A percentile compares a stretch with the other conserved stretches of the same genome.
Conservation (phyloP, 176 grass and related monocot genomes). For the Oryza glaberrima region DNA sequence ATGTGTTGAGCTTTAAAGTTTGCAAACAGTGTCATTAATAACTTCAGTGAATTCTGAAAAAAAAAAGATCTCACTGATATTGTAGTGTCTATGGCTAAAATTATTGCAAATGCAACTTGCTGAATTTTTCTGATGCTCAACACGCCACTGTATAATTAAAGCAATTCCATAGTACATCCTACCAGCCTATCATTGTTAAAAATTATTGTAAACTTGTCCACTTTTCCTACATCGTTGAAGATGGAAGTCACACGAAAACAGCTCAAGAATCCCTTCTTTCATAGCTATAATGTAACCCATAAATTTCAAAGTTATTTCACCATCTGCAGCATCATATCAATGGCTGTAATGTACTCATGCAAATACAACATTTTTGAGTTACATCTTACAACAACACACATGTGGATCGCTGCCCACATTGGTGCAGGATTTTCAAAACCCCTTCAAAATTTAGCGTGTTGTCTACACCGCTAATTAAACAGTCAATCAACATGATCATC, state of each 20-base stretch:
- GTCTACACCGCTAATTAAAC: constrained; percentile 25
- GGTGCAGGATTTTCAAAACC: constrained; percentile 26
- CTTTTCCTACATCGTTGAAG: background rate
- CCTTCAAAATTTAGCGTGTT: constrained; percentile 51
- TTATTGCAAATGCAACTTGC: background rate
- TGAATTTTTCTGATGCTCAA: background rate
- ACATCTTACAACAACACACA: constrained; percentile 51
- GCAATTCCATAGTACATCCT: background rate
- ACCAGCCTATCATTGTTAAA: background rate
- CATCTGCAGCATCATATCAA: constrained; percentile 26
- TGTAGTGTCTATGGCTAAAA: background rate
- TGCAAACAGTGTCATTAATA: background rate
- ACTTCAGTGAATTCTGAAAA: background rate
- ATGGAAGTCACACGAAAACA: constrained; percentile 3
- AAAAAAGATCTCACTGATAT: background rate
- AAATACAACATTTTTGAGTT: constrained; percentile 47
- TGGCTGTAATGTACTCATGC: constrained; percentile 28
- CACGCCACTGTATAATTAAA: background rate
- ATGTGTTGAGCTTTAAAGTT: constrained; percentile 1
- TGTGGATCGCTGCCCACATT: constrained; percentile 9
- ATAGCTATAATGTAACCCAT: background rate
- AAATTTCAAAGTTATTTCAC: constrained; percentile 40
- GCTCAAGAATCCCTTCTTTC: background rate
- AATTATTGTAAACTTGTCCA: background rate
- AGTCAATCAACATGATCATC: constrained; percentile 84